phyloP scores from a whole-genome alignment of 2,329 filamentous ascomycete species.

The Myriosclerotinia duriaeana region DNA sequence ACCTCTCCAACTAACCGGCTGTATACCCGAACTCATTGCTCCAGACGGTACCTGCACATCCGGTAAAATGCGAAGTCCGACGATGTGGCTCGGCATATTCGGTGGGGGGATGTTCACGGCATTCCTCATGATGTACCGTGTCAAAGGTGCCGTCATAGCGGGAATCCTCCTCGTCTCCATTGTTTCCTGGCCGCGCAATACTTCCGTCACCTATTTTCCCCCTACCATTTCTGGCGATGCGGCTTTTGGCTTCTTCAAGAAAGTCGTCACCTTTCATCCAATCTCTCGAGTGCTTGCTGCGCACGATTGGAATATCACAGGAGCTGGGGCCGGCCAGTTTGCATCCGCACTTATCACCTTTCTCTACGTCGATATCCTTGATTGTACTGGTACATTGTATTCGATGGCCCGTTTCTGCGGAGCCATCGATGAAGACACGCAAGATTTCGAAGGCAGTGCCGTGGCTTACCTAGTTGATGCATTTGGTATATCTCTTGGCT shows the following conservation, averaged over 20 bases:
- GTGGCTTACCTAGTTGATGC: slow-evolving; percentile 84
- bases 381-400: slow-evolving; percentile 83
- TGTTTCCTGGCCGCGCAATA: slow-evolving; percentile 81
- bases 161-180: slow-evolving; percentile 82
- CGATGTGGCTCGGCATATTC: slow-evolving; percentile 88
- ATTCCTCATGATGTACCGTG: slow-evolving; percentile 78
- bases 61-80: slow-evolving; percentile 77
- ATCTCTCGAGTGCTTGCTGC: slow-evolving; percentile 69
- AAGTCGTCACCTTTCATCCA: slow-evolving; percentile 80
- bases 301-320: slow-evolving; percentile 72
- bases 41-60: slow-evolving; percentile 59
- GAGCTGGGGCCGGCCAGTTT: slow-evolving; percentile 70
- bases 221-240: slow-evolving; percentile 66
- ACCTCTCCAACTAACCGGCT: slow-evolving; percentile 71
- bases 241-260: slow-evolving; percentile 81
- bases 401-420: slow-evolving; percentile 85
- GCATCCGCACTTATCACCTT: slow-evolving; percentile 84
- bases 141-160: slow-evolving; percentile 82
- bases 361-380: slow-evolving; percentile 86
- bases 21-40: slow-evolving; percentile 38
- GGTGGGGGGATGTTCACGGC: slow-evolving; percentile 78
- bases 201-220: slow-evolving; percentile 78
- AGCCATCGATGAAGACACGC: slow-evolving; percentile 75
- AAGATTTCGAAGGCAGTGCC: slow-evolving; percentile 84
- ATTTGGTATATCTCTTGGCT: slow-evolving; percentile 74